A percentile compares a stretch with the other conserved stretches of the same genome.
Conservation (phyloP, 495 filamentous ascomycete species). For the Penicillium roqueforti region DNA sequence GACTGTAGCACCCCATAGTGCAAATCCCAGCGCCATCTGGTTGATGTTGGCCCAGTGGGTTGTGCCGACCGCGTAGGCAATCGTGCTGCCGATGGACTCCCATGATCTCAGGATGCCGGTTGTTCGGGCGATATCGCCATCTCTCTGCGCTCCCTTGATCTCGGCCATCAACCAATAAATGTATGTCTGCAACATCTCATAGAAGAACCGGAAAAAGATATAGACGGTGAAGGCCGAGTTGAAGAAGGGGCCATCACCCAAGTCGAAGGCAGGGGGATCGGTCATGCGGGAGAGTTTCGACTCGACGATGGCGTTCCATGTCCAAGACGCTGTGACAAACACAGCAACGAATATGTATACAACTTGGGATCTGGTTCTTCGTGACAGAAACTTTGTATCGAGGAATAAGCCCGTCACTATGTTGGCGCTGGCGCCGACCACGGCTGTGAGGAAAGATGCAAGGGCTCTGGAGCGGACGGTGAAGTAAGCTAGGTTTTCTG, state of each 20-base stretch:
- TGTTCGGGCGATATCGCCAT: slow-evolving; percentile 45
- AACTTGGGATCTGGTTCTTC: slow-evolving; percentile 11
- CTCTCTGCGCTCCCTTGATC: slow-evolving; percentile 24
- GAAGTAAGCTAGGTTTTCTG: slow-evolving; percentile 45
- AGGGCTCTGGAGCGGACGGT: slow-evolving; percentile 52
- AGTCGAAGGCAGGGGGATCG: slow-evolving; percentile 16
- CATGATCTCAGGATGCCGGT: slow-evolving; percentile 47
- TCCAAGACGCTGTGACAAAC: slow-evolving; percentile 20
- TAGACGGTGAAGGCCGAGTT: slow-evolving; percentile 21
- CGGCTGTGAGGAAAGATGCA: slow-evolving; percentile 42
- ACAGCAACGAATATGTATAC: slow-evolving; percentile 15
- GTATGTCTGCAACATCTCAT: slow-evolving; percentile 49
- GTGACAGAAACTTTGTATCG: slow-evolving; percentile 35
- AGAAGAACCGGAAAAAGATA: slow-evolving; percentile 26
- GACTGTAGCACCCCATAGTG: slow-evolving; percentile 18
- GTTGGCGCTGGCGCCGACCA: slow-evolving; percentile 46
- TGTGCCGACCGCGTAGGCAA: slow-evolving; percentile 49
- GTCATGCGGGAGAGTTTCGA: slow-evolving; percentile 18
- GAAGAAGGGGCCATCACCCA: slow-evolving; percentile 21
- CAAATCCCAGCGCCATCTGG: slow-evolving; percentile 19
- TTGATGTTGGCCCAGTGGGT: slow-evolving; percentile 20
- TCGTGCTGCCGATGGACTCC: slow-evolving; percentile 46
- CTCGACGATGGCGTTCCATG: slow-evolving; percentile 15
- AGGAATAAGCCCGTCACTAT: slow-evolving; percentile 46
- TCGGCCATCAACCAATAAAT: slow-evolving; percentile 25